A percentile compares a stretch with the other conserved stretches of the same genome.
Conservation (phyloP, 2,329 filamentous ascomycete genomes). For the Aspergillus sp. region DNA sequence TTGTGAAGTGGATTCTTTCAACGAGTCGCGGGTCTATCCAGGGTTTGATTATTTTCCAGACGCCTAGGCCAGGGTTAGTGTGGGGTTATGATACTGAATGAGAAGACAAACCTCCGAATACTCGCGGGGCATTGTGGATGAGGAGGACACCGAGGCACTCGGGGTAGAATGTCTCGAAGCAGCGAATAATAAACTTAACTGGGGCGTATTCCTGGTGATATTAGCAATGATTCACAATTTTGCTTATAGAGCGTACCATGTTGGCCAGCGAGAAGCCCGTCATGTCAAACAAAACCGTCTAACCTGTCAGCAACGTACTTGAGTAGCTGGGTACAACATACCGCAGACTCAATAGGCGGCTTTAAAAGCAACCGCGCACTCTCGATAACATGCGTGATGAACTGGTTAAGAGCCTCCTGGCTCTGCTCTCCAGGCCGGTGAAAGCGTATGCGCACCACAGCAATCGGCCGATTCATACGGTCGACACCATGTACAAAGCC, state of each 20-base stretch:
- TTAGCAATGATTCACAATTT: slow-evolving; percentile 17
- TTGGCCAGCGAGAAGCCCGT: slow-evolving; percentile 87
- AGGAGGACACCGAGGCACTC: slow-evolving; percentile 83
- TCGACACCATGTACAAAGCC: slow-evolving; percentile 83
- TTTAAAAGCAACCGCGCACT: slow-evolving; percentile 74
- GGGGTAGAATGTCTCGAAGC: slow-evolving; percentile 95
- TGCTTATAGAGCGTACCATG: slow-evolving; percentile 59
- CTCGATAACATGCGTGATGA: slow-evolving; percentile 89
- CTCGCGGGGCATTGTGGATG: slow-evolving; percentile 86
- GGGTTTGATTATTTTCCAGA: slow-evolving; percentile 89
- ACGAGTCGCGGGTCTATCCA: slow-evolving; percentile 96
- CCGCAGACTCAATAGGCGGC: slow-evolving; percentile 80
- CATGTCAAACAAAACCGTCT: slow-evolving; percentile 94
- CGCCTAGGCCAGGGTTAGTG: slow-evolving; percentile 50
- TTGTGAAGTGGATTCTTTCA: slow-evolving; percentile 86
- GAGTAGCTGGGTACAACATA: slow-evolving; percentile 48
- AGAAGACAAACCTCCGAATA: slow-evolving; percentile 72
- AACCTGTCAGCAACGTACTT: neutral
- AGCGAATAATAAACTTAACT: slow-evolving; percentile 97
- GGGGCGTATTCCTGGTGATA: slow-evolving; percentile 72
- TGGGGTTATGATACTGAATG: neutral
- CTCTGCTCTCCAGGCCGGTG: slow-evolving; percentile 81
- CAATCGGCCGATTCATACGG: slow-evolving; percentile 77
- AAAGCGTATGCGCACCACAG: slow-evolving; percentile 73
- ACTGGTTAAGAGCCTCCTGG: slow-evolving; percentile 77